phyloP scores from a whole-genome alignment of 2,329 filamentous ascomycete genomes.

The Neofusicoccum ribis region DNA sequence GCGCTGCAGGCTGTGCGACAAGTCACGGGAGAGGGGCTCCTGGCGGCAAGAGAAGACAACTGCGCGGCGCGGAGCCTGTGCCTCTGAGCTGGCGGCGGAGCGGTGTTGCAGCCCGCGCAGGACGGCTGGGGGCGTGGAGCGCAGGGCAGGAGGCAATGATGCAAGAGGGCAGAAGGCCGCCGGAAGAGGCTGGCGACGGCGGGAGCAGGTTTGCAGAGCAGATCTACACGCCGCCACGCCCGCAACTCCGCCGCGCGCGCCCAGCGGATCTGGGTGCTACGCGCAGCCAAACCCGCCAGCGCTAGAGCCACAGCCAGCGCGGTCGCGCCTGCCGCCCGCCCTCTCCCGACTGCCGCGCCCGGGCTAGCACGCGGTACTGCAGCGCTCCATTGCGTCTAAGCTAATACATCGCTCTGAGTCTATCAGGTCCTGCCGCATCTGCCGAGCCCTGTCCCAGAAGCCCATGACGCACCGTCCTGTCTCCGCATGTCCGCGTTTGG shows the following conservation, averaged over 20 bases:
- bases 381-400: not conserved
- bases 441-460: not conserved
- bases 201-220: conserved; percentile 2
- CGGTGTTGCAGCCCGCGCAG: not conserved
- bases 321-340: not conserved
- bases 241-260: not conserved
- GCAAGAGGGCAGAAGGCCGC: not conserved
- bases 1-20: conserved; percentile 13
- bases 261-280: no score
- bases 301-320: not conserved
- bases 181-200: not conserved
- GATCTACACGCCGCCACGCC: conserved; percentile 2
- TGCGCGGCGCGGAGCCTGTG: not conserved
- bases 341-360: not conserved
- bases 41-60: not conserved
- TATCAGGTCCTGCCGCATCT: not conserved
- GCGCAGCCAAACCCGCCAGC: not conserved
- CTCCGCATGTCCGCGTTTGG: not conserved
- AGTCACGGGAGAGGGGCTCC: conserved; percentile 15
- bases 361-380: not conserved
- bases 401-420: not conserved
- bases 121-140: not conserved
- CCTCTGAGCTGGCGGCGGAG: not conserved
- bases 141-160: conserved; percentile 3
- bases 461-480: not conserved